Percentiles rank a stretch among this genome's conserved stretches.
These are phyloP conservation scores for Colletotrichum sp. DNA, from an alignment of 2,329 filamentous ascomycete species.

Conservation along the genomic window DNA sequence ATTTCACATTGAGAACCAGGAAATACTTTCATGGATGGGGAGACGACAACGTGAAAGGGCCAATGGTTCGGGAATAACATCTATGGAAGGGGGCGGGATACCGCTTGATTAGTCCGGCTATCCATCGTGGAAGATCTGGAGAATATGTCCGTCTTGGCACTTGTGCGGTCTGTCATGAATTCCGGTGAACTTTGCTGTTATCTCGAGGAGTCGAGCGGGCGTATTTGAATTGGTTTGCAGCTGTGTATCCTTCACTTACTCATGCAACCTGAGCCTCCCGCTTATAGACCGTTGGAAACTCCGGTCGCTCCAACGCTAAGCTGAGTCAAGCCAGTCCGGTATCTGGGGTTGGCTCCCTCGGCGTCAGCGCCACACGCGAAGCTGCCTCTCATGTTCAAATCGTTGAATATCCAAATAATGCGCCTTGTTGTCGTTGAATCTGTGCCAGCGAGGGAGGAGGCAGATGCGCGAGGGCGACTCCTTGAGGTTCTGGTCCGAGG, in stretches of 20 bases:
- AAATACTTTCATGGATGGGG: not conserved
- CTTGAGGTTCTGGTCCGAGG: not conserved
- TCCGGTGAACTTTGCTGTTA: not conserved
- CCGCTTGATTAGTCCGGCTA: not conserved
- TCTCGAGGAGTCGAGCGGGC: not conserved
- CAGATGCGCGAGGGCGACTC: not conserved
- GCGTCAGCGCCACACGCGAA: not conserved
- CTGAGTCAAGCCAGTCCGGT: not conserved
- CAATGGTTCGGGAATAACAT: not conserved
- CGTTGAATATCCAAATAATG: fast-evolving
- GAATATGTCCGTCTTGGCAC: not conserved
- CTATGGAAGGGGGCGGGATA: not conserved
- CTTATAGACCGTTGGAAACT: not conserved
- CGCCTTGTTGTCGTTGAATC: not conserved
- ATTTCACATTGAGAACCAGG: not conserved
- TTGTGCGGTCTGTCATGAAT: not conserved
- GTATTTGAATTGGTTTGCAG: not conserved
- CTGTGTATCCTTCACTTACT: not conserved
- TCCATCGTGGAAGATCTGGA: not conserved
- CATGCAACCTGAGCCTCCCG: not conserved
- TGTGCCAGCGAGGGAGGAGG: not conserved
- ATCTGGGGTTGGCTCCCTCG: not conserved
- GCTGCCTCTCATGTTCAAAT: fast-evolving
- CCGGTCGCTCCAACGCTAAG: not conserved
- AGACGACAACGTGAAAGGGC: not conserved